phyloP scores from a whole-genome alignment of 2,329 filamentous ascomycete genomes.

The Sclerotinia nivalis region DNA sequence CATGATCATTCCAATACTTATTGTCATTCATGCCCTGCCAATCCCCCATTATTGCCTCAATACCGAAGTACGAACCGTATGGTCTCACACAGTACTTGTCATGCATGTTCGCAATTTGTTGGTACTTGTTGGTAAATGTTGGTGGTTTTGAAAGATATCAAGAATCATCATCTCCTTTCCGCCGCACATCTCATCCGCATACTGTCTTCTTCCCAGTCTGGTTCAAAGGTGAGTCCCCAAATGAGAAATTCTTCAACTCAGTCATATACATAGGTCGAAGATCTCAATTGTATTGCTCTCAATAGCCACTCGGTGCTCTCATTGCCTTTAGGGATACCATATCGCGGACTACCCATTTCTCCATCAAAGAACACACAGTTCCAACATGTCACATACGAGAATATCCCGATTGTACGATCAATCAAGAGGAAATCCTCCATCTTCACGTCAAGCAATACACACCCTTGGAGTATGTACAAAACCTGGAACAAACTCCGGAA shows the following conservation, averaged over 20 bases:
- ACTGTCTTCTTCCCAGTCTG: too few relatives aligned
- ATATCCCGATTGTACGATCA: not conserved
- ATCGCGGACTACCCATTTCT: not conserved
- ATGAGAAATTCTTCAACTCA: too few relatives aligned
- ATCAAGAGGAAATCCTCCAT: not conserved
- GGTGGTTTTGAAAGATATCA: too few relatives aligned
- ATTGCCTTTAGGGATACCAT: not conserved
- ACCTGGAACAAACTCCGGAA: not conserved
- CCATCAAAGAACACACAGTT: not conserved
- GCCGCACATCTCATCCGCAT: too few relatives aligned
- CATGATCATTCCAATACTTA: not conserved
- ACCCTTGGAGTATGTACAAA: not conserved
- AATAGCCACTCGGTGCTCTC: too few relatives aligned
- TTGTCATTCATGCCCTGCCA: not conserved
- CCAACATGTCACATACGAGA: not conserved
- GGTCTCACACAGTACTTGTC: too few relatives aligned
- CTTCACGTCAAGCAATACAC: constrained; percentile 8
- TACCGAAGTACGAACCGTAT: not conserved
- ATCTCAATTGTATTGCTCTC: too few relatives aligned
- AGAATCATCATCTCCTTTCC: not conserved
- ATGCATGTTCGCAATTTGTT: too few relatives aligned
- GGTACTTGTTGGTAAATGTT: too few relatives aligned
- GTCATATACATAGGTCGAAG: too few relatives aligned
- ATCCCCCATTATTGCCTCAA: not conserved
- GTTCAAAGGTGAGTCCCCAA: too few relatives aligned